A percentile compares a stretch with the other conserved stretches of the same genome.
These are phyloP conservation scores for Lipomyces lipofer DNA, from an alignment of 805 yeast species.

Conservation along the genomic window DNA sequence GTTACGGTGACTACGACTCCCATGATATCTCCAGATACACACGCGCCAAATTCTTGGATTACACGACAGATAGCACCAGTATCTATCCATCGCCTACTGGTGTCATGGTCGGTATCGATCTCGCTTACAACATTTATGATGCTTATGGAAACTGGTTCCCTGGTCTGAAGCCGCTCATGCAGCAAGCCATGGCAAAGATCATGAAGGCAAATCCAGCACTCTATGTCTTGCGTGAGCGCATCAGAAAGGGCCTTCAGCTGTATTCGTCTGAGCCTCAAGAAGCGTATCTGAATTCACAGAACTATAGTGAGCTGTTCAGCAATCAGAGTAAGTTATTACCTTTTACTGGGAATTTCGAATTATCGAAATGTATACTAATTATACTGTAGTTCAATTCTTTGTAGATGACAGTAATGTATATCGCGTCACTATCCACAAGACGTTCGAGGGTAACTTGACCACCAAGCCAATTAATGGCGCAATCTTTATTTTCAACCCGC, in stretches of 20 bases:
- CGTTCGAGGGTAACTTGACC: constrained; percentile 88
- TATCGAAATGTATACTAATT: neutral
- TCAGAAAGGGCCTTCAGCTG: constrained; percentile 88
- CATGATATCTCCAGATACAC: constrained; percentile 95
- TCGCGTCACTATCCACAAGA: constrained; percentile 85
- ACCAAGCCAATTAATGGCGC: constrained; percentile 95
- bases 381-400: constrained; percentile 57
- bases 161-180: constrained; percentile 85
- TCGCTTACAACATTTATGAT: constrained; percentile 94
- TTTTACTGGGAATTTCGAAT: neutral
- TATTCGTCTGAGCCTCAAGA: constrained; percentile 94
- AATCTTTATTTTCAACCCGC: constrained; percentile 83
- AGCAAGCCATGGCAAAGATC: constrained; percentile 87
- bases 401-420: constrained; percentile 94
- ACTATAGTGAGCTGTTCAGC: constrained; percentile 86
- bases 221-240: constrained; percentile 86
- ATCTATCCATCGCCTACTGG: constrained; percentile 94
- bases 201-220: constrained; percentile 95
- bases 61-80: constrained; percentile 82
- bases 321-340: constrained; percentile 49
- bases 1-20: constrained; percentile 97
- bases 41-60: constrained; percentile 88
- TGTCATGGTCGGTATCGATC: constrained; percentile 81
- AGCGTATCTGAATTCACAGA: constrained; percentile 82
- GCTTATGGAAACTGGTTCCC: constrained; percentile 98